Evolutionary conservation across 2,329 filamentous ascomycete genomes (phyloP).

Genomic region (Colletotrichum sp.): DNA sequence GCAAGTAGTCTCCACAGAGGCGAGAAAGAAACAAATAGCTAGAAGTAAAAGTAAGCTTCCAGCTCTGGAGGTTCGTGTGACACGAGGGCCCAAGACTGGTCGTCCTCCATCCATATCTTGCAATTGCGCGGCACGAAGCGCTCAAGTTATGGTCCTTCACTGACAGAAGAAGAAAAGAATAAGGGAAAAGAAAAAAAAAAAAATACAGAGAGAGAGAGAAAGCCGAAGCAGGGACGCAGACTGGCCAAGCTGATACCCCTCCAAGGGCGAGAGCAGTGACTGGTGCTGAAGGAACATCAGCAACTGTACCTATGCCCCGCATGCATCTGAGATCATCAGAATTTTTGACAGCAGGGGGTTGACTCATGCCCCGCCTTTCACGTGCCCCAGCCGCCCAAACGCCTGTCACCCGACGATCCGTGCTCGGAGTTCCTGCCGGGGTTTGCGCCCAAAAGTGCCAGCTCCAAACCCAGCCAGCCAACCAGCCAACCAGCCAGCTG

Average conservation of each 20-base stretch:
- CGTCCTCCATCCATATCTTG: background rate
- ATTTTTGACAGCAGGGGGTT: constrained; percentile 18
- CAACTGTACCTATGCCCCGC: constrained; percentile 10
- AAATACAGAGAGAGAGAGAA: too few species aligned
- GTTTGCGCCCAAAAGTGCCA: background rate
- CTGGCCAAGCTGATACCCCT: background rate
- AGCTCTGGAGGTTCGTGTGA: background rate
- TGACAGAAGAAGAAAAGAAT: background rate
- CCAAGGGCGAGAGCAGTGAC: background rate
- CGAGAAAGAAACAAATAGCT: background rate
- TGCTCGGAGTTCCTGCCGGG: background rate
- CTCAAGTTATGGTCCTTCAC: background rate
- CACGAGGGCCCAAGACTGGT: background rate
- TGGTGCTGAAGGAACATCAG: background rate
- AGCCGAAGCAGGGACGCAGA: background rate
- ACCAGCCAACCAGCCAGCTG: too few species aligned
- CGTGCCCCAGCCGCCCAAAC: background rate
- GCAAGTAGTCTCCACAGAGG: background rate
- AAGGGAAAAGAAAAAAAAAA: background rate
- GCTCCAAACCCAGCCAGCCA: background rate
- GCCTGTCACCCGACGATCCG: background rate
- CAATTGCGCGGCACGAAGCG: background rate
- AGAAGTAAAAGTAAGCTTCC: background rate
- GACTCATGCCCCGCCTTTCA: constrained; percentile 20
- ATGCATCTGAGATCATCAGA: constrained; percentile 23